These are phyloP conservation scores for Kwoniella sp. DNA, from an alignment of 768 basidiomycete genomes.

Conservation along the genomic window DNA sequence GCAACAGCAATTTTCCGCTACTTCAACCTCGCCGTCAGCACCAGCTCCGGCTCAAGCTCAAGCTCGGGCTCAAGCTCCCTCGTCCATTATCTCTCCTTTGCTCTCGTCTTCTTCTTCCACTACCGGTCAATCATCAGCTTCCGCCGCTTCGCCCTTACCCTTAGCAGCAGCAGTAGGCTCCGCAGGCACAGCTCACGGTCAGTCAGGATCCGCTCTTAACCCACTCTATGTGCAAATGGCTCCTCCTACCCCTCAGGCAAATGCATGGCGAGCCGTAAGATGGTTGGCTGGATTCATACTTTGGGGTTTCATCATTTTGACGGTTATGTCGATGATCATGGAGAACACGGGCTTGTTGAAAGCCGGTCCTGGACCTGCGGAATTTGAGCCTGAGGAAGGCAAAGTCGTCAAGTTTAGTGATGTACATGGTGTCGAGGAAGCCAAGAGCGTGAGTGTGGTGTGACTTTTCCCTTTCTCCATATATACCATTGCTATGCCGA, in stretches of 20 bases:
- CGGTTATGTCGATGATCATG: slow-evolving; percentile 81
- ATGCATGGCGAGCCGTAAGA: slow-evolving; percentile 35
- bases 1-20: neutral
- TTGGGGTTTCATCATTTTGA: slow-evolving; percentile 62
- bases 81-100: slow-evolving; percentile 5
- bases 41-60: neutral
- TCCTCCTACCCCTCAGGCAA: slow-evolving; percentile 40
- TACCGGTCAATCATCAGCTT: no score
- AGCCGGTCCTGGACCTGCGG: slow-evolving; percentile 69
- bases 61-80: neutral
- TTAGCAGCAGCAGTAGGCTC: slow-evolving; percentile 64
- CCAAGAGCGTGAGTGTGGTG: slow-evolving; percentile 69
- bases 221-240: slow-evolving; percentile 53
- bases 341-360: slow-evolving; percentile 94
- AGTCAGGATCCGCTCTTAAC: slow-evolving; percentile 44
- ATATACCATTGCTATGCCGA: neutral
- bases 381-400: slow-evolving; percentile 77
- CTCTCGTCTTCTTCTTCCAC: neutral
- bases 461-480: neutral
- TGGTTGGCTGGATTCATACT: slow-evolving; percentile 39
- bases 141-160: slow-evolving; percentile 55
- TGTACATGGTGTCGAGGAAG: slow-evolving; percentile 97
- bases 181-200: slow-evolving; percentile 57
- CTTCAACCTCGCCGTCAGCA: slow-evolving; percentile 3
- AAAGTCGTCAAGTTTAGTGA: slow-evolving; percentile 88